Percentiles rank a stretch among this genome's conserved stretches.
phyloP scores from a whole-genome alignment of 495 filamentous ascomycete genomes.

The Thozetella sp. region DNA sequence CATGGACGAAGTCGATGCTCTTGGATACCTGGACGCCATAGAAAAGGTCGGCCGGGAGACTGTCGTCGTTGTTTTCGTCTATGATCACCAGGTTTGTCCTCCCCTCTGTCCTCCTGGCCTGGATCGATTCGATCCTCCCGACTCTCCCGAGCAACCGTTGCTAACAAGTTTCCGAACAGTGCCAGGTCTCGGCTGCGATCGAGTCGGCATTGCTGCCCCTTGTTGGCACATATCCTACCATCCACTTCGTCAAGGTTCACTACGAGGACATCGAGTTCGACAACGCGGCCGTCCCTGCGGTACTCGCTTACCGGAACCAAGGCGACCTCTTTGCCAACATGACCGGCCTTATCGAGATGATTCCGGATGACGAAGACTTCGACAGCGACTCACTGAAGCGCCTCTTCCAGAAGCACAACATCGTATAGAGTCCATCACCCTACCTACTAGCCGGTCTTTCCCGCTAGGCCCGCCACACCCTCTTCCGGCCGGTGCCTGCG shows the following conservation, averaged over 20 bases:
- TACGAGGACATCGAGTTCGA: constrained; percentile 95
- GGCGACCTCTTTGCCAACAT: constrained; percentile 91
- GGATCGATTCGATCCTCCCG: too few relatives aligned
- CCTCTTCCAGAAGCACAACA: constrained; percentile 45
- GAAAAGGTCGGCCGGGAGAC: constrained; percentile 83
- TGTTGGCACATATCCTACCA: constrained; percentile 65
- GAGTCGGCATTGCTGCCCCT: constrained; percentile 76
- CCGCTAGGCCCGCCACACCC: too few relatives aligned
- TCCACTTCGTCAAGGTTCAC: constrained; percentile 89
- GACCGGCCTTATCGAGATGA: constrained; percentile 82
- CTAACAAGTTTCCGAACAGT: constrained; percentile 51
- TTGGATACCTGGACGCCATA: constrained; percentile 91
- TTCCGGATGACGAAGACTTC: constrained; percentile 66
- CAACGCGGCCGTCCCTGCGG: constrained; percentile 81
- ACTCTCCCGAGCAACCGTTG: constrained; percentile 14
- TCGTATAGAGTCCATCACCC: constrained; percentile 41
- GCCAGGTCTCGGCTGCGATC: constrained; percentile 69
- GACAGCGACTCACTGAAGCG: constrained; percentile 48
- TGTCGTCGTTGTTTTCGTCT: constrained; percentile 92
- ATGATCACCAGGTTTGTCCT: constrained; percentile 84
- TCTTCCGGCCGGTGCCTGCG: not conserved
- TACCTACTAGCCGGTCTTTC: too few relatives aligned
- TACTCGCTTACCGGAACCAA: constrained; percentile 81
- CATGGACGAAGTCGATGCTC: constrained; percentile 83
- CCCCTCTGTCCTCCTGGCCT: too few relatives aligned